These are phyloP conservation scores for Fusarium dlaminii DNA, from an alignment of 2,329 filamentous ascomycete species.

Conservation along the genomic window DNA sequence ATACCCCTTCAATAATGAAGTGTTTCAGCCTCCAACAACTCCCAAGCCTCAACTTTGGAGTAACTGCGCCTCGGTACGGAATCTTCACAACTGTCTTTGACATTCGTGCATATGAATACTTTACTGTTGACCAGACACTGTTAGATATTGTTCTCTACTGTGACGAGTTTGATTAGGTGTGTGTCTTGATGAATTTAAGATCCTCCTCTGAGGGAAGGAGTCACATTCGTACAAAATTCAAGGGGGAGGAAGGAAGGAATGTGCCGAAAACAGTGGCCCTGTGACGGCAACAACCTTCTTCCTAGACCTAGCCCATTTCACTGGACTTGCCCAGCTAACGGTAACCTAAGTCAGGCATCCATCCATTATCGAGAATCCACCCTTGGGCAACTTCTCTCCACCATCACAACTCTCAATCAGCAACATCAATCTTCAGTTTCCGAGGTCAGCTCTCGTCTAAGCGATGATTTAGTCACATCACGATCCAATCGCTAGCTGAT, in stretches of 20 bases:
- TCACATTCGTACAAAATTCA: not conserved
- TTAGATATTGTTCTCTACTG: not conserved
- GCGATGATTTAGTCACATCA: not conserved
- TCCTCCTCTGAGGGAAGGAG: not conserved
- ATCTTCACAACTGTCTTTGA: not conserved
- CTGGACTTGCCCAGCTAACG: slow-evolving; percentile 4
- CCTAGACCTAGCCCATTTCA: not conserved
- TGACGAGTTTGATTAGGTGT: not conserved
- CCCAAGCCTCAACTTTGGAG: not conserved
- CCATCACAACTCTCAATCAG: not conserved
- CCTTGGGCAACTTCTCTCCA: slow-evolving; percentile 8
- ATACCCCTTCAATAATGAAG: slow-evolving; percentile 3
- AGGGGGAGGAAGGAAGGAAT: slow-evolving; percentile 22
- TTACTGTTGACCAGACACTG: not conserved
- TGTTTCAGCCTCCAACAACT: not conserved
- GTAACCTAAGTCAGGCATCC: slow-evolving; percentile 14
- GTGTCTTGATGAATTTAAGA: not conserved
- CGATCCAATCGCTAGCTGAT: not conserved
- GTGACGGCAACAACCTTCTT: slow-evolving; percentile 19
- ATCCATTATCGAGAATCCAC: slow-evolving; percentile 19
- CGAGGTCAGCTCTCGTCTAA: not conserved
- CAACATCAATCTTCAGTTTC: not conserved
- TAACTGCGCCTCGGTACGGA: not conserved
- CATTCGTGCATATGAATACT: not conserved
- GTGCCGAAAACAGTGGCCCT: slow-evolving; percentile 14